A percentile compares a stretch with the other conserved stretches of the same genome.
Evolutionary conservation across 805 yeast genomes (phyloP).

Genomic region (Candida boleticola): DNA sequence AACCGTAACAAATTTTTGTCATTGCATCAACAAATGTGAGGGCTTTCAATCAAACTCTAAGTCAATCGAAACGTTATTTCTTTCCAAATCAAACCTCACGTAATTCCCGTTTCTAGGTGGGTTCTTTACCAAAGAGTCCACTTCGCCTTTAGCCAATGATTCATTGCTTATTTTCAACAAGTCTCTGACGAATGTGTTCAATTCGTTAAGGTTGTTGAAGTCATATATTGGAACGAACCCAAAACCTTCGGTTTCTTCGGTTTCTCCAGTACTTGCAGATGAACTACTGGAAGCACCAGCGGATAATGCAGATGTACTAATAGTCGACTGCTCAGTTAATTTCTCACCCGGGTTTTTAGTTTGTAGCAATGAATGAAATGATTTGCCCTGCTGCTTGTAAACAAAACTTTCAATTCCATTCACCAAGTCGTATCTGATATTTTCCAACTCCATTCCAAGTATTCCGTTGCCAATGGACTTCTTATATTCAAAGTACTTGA

Average conservation of each 20-base stretch:
- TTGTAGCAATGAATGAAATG: slow-evolving; percentile 4
- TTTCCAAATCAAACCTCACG: slow-evolving; percentile 2
- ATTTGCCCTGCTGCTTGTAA: slow-evolving; percentile 33
- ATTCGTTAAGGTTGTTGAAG: slow-evolving; percentile 32
- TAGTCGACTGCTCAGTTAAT: background rate
- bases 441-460: slow-evolving; percentile 44
- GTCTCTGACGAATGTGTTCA: slow-evolving; percentile 22
- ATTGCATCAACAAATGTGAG: too few relatives aligned
- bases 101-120: background rate
- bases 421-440: slow-evolving; percentile 34
- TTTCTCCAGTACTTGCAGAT: slow-evolving; percentile 3
- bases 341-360: background rate
- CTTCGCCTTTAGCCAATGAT: slow-evolving; percentile 12
- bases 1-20: too few relatives aligned
- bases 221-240: slow-evolving; percentile 33
- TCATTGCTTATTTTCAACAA: slow-evolving; percentile 25
- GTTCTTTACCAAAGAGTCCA: background rate
- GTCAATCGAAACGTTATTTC: background rate
- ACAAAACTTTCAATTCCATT: slow-evolving; percentile 36
- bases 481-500: slow-evolving; percentile 35
- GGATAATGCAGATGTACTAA: slow-evolving; percentile 1
- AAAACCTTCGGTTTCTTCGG: slow-evolving; percentile 16
- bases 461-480: slow-evolving; percentile 34
- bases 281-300: slow-evolving; percentile 6
- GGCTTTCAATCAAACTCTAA: slow-evolving; percentile 4